A percentile compares a stretch with the other conserved stretches of the same genome.
Conservation (phyloP, 73 alveolate species). For the Tetrahymena elliotti region DNA sequence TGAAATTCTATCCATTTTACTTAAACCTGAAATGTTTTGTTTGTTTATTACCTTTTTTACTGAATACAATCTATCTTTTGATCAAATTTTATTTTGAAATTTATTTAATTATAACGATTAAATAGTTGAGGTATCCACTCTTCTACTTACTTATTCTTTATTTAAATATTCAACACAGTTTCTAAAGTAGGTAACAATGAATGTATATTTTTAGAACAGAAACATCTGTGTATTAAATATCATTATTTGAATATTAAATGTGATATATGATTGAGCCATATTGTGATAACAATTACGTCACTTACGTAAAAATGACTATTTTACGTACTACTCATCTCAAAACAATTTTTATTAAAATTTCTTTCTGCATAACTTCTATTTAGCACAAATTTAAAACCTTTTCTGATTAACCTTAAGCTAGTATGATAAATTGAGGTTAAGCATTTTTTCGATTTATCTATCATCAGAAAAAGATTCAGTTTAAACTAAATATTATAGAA, state of each 20-base stretch:
- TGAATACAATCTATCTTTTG: background rate
- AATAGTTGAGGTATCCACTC: background rate
- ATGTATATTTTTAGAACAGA: background rate
- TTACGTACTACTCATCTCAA: background rate
- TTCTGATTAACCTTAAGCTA: background rate
- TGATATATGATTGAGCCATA: background rate
- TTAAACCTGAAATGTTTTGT: background rate
- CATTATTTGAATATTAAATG: background rate
- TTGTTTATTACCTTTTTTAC: background rate
- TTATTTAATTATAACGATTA: background rate
- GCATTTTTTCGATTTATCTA: too few relatives aligned
- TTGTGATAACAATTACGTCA: background rate
- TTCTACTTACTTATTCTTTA: background rate
- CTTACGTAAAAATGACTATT: background rate
- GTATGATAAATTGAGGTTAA: background rate
- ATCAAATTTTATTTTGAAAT: background rate
- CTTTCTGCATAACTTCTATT: background rate
- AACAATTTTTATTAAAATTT: background rate
- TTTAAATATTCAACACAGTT: background rate
- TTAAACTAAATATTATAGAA: background rate
- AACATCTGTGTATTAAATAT: background rate
- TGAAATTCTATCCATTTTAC: background rate
- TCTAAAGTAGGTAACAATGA: background rate
- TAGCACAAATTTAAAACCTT: background rate
- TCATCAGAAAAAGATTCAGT: background rate